These are phyloP conservation scores for Talaromyces sp. DNA, from an alignment of 2,329 filamentous ascomycete genomes.

Conservation along the genomic window DNA sequence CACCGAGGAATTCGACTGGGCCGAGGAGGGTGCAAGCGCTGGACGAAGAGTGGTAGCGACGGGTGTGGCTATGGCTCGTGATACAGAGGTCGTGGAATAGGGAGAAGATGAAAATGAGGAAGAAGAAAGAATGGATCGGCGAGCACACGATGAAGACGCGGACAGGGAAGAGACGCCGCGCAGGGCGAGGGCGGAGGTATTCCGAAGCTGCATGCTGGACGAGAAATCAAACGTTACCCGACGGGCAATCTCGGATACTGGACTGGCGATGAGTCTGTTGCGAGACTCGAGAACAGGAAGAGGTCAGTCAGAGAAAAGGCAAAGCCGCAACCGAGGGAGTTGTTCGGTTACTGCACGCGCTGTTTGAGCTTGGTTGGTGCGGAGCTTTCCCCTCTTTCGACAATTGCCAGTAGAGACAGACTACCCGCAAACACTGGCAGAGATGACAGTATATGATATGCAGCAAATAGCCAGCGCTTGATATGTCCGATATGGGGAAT, in stretches of 20 bases:
- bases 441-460: neutral
- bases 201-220: slow-evolving; percentile 13
- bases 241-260: neutral
- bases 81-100: slow-evolving; percentile 27
- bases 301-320: neutral
- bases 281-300: neutral
- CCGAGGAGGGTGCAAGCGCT: neutral
- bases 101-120: slow-evolving; percentile 11
- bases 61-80: neutral
- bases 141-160: slow-evolving; percentile 27
- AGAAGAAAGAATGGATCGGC: slow-evolving; percentile 24
- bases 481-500: neutral
- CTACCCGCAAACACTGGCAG: neutral
- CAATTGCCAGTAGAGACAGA: neutral
- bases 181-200: slow-evolving; percentile 33
- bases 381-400: neutral
- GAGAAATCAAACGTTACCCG: neutral
- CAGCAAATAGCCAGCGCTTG: neutral
- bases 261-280: neutral
- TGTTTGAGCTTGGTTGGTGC: neutral
- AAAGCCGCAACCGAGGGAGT: slow-evolving; percentile 6
- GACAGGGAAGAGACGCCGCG: slow-evolving; percentile 35
- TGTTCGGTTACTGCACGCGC: neutral
- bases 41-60: neutral
- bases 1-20: neutral